Conservation (phyloP, 495 filamentous ascomycete genomes). For the Massariosphaeria phaeospora region DNA sequence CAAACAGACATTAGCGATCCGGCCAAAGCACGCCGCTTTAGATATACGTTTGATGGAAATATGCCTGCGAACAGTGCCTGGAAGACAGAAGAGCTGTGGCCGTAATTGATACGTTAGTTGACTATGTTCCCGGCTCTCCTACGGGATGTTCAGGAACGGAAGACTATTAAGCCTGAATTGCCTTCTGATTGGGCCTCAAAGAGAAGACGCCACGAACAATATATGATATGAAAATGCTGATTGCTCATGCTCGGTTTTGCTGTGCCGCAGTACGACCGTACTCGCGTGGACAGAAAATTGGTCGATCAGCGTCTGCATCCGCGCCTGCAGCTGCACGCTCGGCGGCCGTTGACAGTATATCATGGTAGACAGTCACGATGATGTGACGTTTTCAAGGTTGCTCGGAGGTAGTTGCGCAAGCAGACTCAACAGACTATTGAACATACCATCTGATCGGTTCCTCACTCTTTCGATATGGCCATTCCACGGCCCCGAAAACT, state of each 20-base stretch:
- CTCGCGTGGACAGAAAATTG: constrained; percentile 18
- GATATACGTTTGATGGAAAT: constrained; percentile 53
- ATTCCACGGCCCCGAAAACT: too few relatives aligned
- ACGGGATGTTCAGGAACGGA: neutral
- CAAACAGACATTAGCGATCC: constrained; percentile 66
- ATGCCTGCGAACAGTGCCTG: constrained; percentile 51
- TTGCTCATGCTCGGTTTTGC: constrained; percentile 4
- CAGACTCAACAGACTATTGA: too few relatives aligned
- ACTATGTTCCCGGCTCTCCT: too few relatives aligned
- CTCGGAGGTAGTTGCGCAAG: too few relatives aligned
- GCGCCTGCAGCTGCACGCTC: constrained; percentile 8
- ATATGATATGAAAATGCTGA: constrained; percentile 6
- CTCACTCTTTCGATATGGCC: too few relatives aligned
- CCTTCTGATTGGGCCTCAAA: neutral
- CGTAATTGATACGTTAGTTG: constrained; percentile 35
- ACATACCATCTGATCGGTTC: too few relatives aligned
- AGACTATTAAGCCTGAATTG: constrained; percentile 20
- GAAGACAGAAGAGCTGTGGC: constrained; percentile 79
- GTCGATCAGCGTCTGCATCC: constrained; percentile 10
- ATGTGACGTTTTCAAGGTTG: too few relatives aligned
- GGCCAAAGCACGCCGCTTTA: constrained; percentile 58
- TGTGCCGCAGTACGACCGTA: constrained; percentile 15
- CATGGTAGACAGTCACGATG: too few relatives aligned
- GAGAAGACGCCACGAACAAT: constrained; percentile 8
- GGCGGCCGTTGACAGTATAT: neutral